Evolutionary conservation across 495 filamentous ascomycete species (phyloP), one percentile per base, ranked within the genome.

Genomic region (Hypomontagnella submonticulosa): DNA sequence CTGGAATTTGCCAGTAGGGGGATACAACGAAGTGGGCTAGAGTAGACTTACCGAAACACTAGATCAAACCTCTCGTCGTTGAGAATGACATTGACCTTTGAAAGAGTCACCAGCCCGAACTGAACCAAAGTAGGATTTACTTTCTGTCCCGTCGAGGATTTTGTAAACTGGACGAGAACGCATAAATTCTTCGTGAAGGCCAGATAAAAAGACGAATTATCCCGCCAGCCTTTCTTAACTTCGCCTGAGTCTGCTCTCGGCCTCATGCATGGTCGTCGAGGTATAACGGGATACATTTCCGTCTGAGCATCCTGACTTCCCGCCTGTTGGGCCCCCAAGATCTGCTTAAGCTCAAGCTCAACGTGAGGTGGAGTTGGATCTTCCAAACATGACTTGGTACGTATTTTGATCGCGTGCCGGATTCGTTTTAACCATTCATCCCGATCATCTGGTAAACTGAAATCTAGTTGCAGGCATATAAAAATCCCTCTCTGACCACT

Each of bases 1-100:
- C 16, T 20, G 16, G 4, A n/a, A 43, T 20, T 19, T 61, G 33
- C 40, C 37, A 36, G 12, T 16, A 23, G 13, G 36, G 9, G 8
- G 4, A 18, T 19, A 34, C 3, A 10, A 66, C 1, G 19, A 5
- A 8, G 11, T 5, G 6, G 11, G 9, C 33, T n/a, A 30, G 49
- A 16, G 34, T 15, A 5, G 20, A n/a, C 81, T 78, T 80, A 90
- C 83, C 92, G 87, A 71, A 97, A 97, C 3, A 87, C 86, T 13
- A 97, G 80, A 62, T 92, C 89, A 73, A 99, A 92, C 15, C 89
- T 87, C 77, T 99, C 93, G 69, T 97, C 92, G 36, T 81, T 82
- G 59, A 86, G 83, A 46, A 63, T 66, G 52, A 93, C 83, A 16
- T 83, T 85, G 33, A 94, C 75, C 11, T 82, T 81, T 19, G 85